Base-by-base conservation (phyloP, 129 eudicot species). In the Centrapalus pauciflorus region DNA sequence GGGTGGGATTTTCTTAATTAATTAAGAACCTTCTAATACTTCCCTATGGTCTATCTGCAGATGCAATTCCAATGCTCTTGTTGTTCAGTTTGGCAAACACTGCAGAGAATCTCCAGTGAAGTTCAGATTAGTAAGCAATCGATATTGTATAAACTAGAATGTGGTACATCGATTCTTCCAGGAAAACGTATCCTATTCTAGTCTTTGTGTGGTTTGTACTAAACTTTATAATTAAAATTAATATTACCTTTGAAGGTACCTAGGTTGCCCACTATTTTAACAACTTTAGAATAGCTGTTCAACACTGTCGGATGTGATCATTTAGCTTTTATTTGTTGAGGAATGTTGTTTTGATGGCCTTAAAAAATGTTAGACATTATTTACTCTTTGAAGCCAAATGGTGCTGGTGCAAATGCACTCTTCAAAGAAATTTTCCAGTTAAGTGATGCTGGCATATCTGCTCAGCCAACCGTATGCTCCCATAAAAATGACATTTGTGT, bases 181-280 rank as follows among this genome's bases (percentile, higher is more conserved):
- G 54, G 61, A 54, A 81, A 75, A 13, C 84, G 94, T 91, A 91
- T 91, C 94, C 94, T 85, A 19, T 14, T 69, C 64, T 43, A 51
- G 70, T 51, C 23, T 13, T 30, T 62, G 20, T 54, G 14, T 66
- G 64, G 40, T 43, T 54, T 66, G 25, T n/a, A 29, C 40, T 23
- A 20, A 28, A 40, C 8, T 28, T 55, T 23, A 49, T 28, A n/a
- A 3, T 41, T 11, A 21, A 20, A 38, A 11, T 5, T 20, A n/a
- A 29, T 34, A 26, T 19, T 7, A 55, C 3, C 12, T 19, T 12
- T 73, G 66, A 63, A 54, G 33, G 60, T 25, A 57, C 64, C 43
- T 32, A 28, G 33, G 5, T 14, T 60, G 69, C 48, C 56, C 70
- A 61, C 1, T 46, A 29, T 59, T 13, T 23, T 65, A 28, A 4